A percentile compares a stretch with the other conserved stretches of the same genome.
These are phyloP conservation scores for Erythrophleum ivorense DNA, from an alignment of 331 rosid genomes.

Conservation along the genomic window DNA sequence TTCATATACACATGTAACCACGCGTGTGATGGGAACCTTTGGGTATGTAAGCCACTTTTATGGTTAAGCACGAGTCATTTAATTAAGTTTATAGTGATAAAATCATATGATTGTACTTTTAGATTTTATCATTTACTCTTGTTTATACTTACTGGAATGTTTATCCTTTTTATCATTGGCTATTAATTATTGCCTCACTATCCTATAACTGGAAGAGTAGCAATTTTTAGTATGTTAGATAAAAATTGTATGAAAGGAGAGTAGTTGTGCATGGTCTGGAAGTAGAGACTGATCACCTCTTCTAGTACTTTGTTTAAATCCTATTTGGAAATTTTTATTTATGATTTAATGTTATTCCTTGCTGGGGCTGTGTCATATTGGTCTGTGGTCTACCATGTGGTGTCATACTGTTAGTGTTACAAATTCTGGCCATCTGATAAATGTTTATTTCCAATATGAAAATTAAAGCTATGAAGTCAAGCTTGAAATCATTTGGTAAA, in stretches of 20 bases:
- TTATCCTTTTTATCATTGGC: background rate
- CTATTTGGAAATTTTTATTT: background rate
- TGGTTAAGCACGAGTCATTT: conserved; percentile 9
- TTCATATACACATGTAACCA: conserved; percentile 87
- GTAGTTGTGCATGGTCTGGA: background rate
- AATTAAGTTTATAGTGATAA: conserved; percentile 15
- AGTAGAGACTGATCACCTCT: background rate
- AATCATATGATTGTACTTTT: background rate
- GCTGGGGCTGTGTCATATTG: background rate
- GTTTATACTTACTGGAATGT: background rate
- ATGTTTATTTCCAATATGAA: background rate
- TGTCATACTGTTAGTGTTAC: background rate
- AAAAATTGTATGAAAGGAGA: background rate
- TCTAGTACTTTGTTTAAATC: conserved; percentile 14
- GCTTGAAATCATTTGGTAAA: no score
- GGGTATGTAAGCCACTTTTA: conserved; percentile 63
- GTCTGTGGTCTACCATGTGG: background rate
- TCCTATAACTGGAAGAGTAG: conserved; percentile 8
- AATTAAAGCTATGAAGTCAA: no score
- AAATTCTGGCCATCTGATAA: background rate
- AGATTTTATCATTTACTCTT: background rate
- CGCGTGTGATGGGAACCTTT: conserved; percentile 99
- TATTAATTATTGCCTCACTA: background rate
- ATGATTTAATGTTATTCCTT: background rate
- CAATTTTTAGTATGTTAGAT: background rate